Evolutionary conservation across 1,284 basidiomycete genomes (phyloP), one percentile per base, ranked within the genome.

Genomic region (Cutaneotrichosporon cavernicola): DNA sequence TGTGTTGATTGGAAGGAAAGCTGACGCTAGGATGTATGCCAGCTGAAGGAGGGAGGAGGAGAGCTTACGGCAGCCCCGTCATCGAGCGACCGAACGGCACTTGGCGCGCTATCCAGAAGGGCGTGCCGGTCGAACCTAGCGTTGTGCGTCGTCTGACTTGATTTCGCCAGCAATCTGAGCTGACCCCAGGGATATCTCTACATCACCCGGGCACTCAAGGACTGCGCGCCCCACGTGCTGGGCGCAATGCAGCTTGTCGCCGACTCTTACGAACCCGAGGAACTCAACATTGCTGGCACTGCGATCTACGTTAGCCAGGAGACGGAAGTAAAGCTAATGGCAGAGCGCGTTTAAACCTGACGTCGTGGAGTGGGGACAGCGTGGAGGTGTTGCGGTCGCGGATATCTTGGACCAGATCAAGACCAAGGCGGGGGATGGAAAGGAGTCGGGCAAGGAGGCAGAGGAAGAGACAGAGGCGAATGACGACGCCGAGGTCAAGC

Each of bases 241-340:
- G 92, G 92, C n/a, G 88, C 92, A 2, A 81, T 96, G 73, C 86
- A 87, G 61, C 82, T 95, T 18, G 84, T 96, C 31, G 90, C 90
- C 0, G 81, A 84, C 40, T 89, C 87, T 62, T 92, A 88, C 70
- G 58, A 70, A 0, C 83, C 86, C 0, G 78, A 85, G 36, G 88
- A 91, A 67, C 83, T 95, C 31, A 90, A 91, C 73, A 73, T 78
- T 46, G 81, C 84, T 62, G 91, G 88, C 2, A 91, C 88, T 81
- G 79, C 82, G 22, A 81, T 95, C 50, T 95, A 95, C 74, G 85
- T 80, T 65, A 72, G 77, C 72, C 38, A 34, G 55, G 6, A 21
- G 50, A 47, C 14, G 31, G 11, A 46, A 21, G 4, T 13, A 6
- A 13, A 8, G 40, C 60, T 62, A 49, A 62, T 50, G 16, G 11